phyloP scores from a whole-genome alignment of 805 yeast genomes.

The Candida tallmaniae region DNA sequence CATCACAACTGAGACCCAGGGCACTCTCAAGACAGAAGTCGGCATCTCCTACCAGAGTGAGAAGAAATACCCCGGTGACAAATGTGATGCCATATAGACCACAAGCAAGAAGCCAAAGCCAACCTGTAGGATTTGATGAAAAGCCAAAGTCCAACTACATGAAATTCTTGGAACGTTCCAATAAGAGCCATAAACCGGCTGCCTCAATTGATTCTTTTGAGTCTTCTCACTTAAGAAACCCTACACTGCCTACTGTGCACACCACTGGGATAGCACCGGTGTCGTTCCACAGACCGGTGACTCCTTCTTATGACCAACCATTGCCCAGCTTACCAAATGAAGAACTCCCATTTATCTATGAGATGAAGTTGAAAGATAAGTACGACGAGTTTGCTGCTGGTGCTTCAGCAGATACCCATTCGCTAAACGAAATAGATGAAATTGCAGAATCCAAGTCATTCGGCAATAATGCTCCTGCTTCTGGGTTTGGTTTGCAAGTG shows the following conservation, averaged over 20 bases:
- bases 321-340: constrained; percentile 15
- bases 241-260: constrained; percentile 2
- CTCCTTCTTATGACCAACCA: constrained; percentile 8
- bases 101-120: constrained; percentile 2
- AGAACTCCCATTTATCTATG: constrained; percentile 36
- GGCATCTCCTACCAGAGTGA: constrained; percentile 10
- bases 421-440: constrained; percentile 1
- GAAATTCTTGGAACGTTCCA: constrained; percentile 9
- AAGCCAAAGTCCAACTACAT: constrained; percentile 10
- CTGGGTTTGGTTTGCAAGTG: not conserved
- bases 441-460: constrained; percentile 3
- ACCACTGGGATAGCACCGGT: not conserved
- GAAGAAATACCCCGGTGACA: constrained; percentile 16
- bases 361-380: constrained; percentile 22
- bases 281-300: constrained; percentile 4
- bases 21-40: constrained; percentile 5
- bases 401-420: not conserved
- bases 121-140: not conserved
- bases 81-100: constrained; percentile 21
- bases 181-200: constrained; percentile 7
- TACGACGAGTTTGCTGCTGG: constrained; percentile 5
- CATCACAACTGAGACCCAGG: constrained; percentile 2
- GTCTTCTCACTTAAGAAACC: constrained; percentile 8
- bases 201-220: constrained; percentile 11
- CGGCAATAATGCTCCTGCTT: not conserved